Evolutionary conservation across 139 green algal genomes (phyloP).

Genomic region (Chlorella sp.): DNA sequence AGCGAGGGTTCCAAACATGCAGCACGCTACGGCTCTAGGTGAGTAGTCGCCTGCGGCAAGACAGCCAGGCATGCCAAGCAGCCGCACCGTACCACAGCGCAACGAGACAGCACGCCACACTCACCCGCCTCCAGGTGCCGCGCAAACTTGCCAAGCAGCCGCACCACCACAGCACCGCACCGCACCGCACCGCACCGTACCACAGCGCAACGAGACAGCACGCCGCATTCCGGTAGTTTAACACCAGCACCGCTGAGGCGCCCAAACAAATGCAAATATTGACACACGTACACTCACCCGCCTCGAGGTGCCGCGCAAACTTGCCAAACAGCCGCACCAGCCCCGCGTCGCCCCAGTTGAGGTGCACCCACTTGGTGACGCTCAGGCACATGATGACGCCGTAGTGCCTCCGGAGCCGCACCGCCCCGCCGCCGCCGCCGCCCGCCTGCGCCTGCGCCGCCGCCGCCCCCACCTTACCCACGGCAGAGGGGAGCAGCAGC

Average conservation of each 20-base stretch:
- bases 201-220: too few relatives aligned
- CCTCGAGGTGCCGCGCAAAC: slow-evolving; percentile 2
- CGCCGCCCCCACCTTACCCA: too few relatives aligned
- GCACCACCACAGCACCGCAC: slow-evolving; percentile 69
- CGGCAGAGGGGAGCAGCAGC: too few relatives aligned
- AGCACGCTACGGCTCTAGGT: slow-evolving; percentile 92
- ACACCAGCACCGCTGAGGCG: too few relatives aligned
- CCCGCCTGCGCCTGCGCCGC: not conserved
- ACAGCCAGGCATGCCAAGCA: too few relatives aligned
- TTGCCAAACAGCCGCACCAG: slow-evolving; percentile 64
- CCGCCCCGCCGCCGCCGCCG: not conserved
- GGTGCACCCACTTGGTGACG: slow-evolving; percentile 94
- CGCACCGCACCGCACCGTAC: slow-evolving; percentile 21
- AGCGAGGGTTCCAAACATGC: too few relatives aligned
- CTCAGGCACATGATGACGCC: slow-evolving; percentile 64
- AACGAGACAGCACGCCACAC: slow-evolving; percentile 26
- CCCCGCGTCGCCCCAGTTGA: slow-evolving; percentile 80
- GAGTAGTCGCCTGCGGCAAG: too few relatives aligned
- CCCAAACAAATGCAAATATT: too few relatives aligned
- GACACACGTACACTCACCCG: slow-evolving; percentile 1
- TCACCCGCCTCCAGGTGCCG: slow-evolving; percentile 8
- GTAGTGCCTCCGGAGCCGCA: not conserved
- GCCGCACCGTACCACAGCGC: too few relatives aligned
- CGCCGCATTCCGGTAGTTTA: slow-evolving; percentile 8
- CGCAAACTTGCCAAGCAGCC: too few relatives aligned